Conservation (phyloP, 208 protist genomes). For the Wallacemonas rigidus region DNA sequence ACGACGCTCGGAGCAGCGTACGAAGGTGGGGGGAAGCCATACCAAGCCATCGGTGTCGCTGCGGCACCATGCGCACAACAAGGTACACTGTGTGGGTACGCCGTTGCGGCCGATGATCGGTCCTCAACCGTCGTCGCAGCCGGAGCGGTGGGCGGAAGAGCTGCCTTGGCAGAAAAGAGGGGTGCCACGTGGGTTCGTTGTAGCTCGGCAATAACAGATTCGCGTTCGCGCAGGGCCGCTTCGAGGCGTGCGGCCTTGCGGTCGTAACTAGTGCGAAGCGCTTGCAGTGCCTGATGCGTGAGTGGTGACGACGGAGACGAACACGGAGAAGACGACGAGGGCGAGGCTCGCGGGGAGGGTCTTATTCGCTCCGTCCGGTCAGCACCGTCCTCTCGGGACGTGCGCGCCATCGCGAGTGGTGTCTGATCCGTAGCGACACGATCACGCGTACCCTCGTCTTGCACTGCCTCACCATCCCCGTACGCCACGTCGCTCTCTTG, state of each 20-base stretch:
- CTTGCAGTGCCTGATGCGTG: constrained; percentile 3
- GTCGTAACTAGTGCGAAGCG: constrained; percentile 9
- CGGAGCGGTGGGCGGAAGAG: too few relatives aligned
- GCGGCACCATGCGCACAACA: neutral
- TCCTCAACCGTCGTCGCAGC: too few relatives aligned
- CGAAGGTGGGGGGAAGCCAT: neutral
- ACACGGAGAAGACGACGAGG: neutral
- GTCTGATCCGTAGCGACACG: neutral
- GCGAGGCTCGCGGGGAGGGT: neutral
- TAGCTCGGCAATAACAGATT: neutral
- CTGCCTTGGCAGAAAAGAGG: too few relatives aligned
- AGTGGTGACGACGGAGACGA: constrained; percentile 6
- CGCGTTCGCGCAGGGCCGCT: neutral
- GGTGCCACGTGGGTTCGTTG: neutral
- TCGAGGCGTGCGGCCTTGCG: neutral
- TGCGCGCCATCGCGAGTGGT: neutral
- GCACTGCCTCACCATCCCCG: neutral
- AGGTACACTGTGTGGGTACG: neutral
- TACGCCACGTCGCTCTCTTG: neutral
- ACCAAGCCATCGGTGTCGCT: neutral
- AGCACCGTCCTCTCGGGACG: neutral
- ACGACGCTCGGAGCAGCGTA: neutral
- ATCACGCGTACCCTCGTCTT: neutral
- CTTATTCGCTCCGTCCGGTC: neutral
- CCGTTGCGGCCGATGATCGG: too few relatives aligned